Base-by-base conservation (phyloP, 768 basidiomycete species). In the Leccinum truebloodii region DNA sequence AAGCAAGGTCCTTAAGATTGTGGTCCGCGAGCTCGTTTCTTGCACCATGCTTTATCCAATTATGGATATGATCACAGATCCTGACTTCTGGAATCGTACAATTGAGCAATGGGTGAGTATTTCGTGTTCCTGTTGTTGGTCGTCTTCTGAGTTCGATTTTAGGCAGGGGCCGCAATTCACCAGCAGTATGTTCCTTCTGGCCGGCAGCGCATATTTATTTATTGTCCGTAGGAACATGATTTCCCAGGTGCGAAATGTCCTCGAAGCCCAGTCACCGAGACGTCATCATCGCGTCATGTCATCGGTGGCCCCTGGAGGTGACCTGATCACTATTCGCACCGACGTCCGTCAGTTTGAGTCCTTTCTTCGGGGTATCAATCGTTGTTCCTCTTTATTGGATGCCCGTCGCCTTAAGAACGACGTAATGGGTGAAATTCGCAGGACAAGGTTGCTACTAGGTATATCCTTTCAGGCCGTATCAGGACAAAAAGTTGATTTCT, bases 11-110 rank as follows among this genome's bases (percentile, higher is more conserved):
- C 80, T 97, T 52, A 83, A 76, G 61, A 83, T 90, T 39, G 86
- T 92, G 16, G 85, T 86, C 3, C 78, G 94, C 51, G 97, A 99
- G 75, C 83, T 98, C 65, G 78, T 89, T 1, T 83, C 90, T 4
- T 95, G 93, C 69, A 80, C 88, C 2, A 86, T 96, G 3, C 69
- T 98, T 44, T 87, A 90, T 69, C 95, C 96, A 13, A 74, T 96
- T 57, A 87, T 96, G 80, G 93, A 98, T 53, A 92, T 96, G 88
- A 71, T 98, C 37, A 82, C 90, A 30, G 97, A 99, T 72, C 93
- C 95, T 5, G 97, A 99, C 73, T 97, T 97, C 65, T 98, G 95
- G 95, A 99, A 99, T 76, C 81, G 86, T 59, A 84, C 86, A 39
- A 91, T 98, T 54, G 95, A 98, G 73, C 88, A 95, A 76, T 85